Evolutionary conservation across 2,329 filamentous ascomycete genomes (phyloP).

Genomic region (Penicillium sp.): DNA sequence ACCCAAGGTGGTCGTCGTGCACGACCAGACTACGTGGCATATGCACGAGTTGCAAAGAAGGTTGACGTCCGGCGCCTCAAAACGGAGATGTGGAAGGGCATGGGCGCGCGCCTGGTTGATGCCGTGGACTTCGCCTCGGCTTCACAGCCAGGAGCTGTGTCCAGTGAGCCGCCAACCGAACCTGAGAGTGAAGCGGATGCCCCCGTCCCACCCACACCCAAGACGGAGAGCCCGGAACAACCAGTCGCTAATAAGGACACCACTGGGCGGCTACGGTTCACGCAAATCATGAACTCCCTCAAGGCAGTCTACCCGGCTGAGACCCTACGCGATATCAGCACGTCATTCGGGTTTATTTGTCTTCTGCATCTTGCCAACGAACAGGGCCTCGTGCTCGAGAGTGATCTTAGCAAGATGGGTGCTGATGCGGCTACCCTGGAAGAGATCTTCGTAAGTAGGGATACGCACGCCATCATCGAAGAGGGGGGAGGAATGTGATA

Average conservation of each 20-base stretch:
- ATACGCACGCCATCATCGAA: slow-evolving; percentile 39
- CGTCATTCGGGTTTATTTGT: slow-evolving; percentile 89
- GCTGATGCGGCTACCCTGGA: slow-evolving; percentile 34
- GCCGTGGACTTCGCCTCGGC: slow-evolving; percentile 33
- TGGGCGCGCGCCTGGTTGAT: slow-evolving; percentile 47
- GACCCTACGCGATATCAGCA: slow-evolving; percentile 90
- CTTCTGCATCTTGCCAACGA: slow-evolving; percentile 89
- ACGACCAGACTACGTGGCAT: slow-evolving; percentile 64
- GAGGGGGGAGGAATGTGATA: slow-evolving; percentile 30
- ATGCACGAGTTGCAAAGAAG: slow-evolving; percentile 64
- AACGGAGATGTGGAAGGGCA: slow-evolving; percentile 64
- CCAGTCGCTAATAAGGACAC: slow-evolving; percentile 41
- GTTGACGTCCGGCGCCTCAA: slow-evolving; percentile 63
- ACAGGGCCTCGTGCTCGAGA: slow-evolving; percentile 77
- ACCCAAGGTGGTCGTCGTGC: slow-evolving; percentile 57
- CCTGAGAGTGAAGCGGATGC: slow-evolving; percentile 25
- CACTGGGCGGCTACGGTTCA: slow-evolving; percentile 70
- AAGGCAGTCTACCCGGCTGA: slow-evolving; percentile 81
- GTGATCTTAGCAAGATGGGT: slow-evolving; percentile 40
- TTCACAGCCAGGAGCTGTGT: slow-evolving; percentile 24
- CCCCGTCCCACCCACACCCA: slow-evolving; percentile 35
- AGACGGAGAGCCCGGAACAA: slow-evolving; percentile 24
- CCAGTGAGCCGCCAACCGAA: slow-evolving; percentile 16
- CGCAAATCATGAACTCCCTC: slow-evolving; percentile 83
- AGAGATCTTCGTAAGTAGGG: slow-evolving; percentile 44